These are phyloP conservation scores for Pelargonium fulgidum DNA, from an alignment of 441 rosid genomes.

Conservation along the genomic window DNA sequence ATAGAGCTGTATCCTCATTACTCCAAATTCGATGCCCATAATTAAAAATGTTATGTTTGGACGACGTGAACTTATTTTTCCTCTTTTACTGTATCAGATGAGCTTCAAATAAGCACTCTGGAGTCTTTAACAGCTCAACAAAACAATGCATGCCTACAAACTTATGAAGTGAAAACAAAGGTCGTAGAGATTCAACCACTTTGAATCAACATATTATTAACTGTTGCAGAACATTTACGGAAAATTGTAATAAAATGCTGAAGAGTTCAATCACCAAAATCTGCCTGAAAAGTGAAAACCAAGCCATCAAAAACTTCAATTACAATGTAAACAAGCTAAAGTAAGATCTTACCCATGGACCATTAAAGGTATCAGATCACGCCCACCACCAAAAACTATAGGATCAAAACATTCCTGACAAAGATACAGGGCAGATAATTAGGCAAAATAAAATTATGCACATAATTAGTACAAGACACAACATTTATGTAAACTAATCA, in stretches of 20 bases:
- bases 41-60: neutral
- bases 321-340: neutral
- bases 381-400: slow-evolving; percentile 64
- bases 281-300: neutral
- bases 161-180: neutral
- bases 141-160: neutral
- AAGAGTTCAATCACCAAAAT: neutral
- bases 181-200: neutral
- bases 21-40: neutral
- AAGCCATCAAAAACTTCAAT: neutral
- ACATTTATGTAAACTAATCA: too few species aligned
- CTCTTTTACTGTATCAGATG: neutral
- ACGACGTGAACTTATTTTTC: neutral
- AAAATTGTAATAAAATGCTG: neutral
- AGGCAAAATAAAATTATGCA: neutral
- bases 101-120: too few species aligned
- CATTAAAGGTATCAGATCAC: slow-evolving; percentile 90
- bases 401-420: slow-evolving; percentile 95
- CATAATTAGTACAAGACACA: too few species aligned
- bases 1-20: neutral
- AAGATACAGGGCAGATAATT: slow-evolving; percentile 14
- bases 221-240: neutral
- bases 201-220: neutral
- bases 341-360: slow-evolving; percentile 67
- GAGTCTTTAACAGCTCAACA: neutral